Conservation (phyloP, 495 filamentous ascomycete species). For the Penicillium ucsense region DNA sequence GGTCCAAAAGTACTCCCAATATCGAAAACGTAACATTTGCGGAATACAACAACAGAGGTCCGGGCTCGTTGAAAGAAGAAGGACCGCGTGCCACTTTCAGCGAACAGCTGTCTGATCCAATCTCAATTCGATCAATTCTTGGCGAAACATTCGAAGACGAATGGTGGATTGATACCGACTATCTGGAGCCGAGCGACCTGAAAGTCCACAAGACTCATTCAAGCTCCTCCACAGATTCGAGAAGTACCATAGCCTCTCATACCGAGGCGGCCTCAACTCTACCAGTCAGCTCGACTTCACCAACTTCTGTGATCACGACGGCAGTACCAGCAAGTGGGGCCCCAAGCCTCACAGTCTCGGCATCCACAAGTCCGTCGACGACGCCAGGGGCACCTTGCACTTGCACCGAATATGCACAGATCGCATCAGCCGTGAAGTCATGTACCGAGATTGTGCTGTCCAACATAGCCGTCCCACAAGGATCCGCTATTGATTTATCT, state of each 20-base stretch:
- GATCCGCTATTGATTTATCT: background rate
- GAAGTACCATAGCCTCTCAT: no score
- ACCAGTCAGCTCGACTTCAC: no score
- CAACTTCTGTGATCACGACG: no score
- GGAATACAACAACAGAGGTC: constrained; percentile 10
- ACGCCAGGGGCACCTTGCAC: background rate
- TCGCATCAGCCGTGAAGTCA: background rate
- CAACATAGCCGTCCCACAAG: background rate
- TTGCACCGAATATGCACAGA: background rate
- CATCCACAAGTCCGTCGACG: background rate
- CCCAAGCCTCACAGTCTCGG: background rate
- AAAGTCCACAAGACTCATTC: background rate
- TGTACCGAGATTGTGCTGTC: background rate
- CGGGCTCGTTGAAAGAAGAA: constrained; percentile 3
- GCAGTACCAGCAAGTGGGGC: no score
- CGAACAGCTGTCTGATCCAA: background rate
- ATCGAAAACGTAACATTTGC: constrained; percentile 9
- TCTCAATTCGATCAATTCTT: background rate
- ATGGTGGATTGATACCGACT: background rate
- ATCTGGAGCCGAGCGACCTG: background rate
- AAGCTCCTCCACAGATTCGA: background rate
- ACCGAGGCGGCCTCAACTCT: no score
- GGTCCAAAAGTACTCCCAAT: constrained; percentile 7
- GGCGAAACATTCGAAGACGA: background rate
- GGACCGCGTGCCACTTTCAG: background rate